Conservation (phyloP, 495 filamentous ascomycete genomes). For the Zalerion maritima region DNA sequence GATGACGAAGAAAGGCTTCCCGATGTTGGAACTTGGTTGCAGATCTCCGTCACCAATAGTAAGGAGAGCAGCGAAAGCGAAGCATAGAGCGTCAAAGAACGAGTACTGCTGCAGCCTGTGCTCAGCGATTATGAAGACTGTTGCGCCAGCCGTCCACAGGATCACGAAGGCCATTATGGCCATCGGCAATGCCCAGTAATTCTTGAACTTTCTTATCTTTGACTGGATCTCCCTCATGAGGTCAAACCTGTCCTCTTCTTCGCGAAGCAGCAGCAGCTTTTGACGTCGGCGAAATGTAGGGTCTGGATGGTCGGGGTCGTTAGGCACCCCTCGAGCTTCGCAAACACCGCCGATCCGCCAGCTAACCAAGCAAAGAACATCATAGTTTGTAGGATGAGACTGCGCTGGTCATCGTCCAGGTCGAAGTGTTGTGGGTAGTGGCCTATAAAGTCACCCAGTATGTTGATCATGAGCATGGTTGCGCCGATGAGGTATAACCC, state of each 20-base stretch:
- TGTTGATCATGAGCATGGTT: conserved; percentile 55
- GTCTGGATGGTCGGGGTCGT: conserved; percentile 44
- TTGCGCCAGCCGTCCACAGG: conserved; percentile 61
- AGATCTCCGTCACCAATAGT: conserved; percentile 73
- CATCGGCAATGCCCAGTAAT: conserved; percentile 42
- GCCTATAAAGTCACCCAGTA: conserved; percentile 62
- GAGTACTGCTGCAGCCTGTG: conserved; percentile 34
- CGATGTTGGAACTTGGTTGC: conserved; percentile 46
- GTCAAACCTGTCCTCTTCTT: conserved; percentile 54
- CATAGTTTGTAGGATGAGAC: conserved; percentile 67
- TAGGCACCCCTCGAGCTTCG: conserved; percentile 45
- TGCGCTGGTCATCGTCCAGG: conserved; percentile 59
- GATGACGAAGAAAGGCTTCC: conserved; percentile 64
- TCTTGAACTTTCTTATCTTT: conserved; percentile 44
- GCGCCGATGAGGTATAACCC: conserved; percentile 49
- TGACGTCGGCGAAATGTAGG: conserved; percentile 51
- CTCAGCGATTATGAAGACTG: conserved; percentile 42
- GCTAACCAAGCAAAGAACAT: conserved; percentile 57
- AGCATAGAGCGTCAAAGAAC: conserved; percentile 63
- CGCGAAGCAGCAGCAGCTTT: conserved; percentile 35
- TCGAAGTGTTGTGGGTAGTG: conserved; percentile 65
- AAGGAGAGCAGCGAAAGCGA: conserved; percentile 56
- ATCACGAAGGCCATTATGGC: conserved; percentile 44
- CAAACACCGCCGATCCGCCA: conserved; percentile 48
- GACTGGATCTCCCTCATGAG: conserved; percentile 61